Base-by-base conservation (phyloP, 176 grass and related monocot species). In the Saccharum spontaneum region DNA sequence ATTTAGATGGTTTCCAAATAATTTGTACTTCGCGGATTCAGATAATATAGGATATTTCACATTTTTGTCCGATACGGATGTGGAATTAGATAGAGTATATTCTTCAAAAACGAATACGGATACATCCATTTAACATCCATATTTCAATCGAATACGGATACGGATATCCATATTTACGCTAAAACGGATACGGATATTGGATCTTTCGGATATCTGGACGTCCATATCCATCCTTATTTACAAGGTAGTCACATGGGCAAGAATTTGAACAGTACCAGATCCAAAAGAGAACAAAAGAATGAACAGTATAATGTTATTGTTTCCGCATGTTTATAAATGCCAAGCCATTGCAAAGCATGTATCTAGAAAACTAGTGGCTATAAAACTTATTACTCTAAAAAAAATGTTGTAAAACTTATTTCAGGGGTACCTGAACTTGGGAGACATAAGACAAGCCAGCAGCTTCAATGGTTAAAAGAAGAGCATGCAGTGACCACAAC, bases 381-480 rank as follows among this genome's bases (percentile, higher is more conserved):
- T 71, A 65, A 26, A 85, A 49, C 30, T 70, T 81, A 86, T 3
- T 65, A 61, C 30, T 22, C 8, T 73, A 38, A 45, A 20, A 62
- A 71, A 54, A 71, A 71, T 44, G 60, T 24, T 83, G 63, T 67
- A 92, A 73, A 80, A 90, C 87, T 90, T 91, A 10, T 18, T 65
- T n/a, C 3, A 46, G 78, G 43, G 15, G 23, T 83, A 98, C 95
- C 90, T 98, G 93, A 88, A 98, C 93, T 89, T 98, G 96, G 71
- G 93, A 87, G 67, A 98, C 86, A 2, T 94, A 98, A 71, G 96
- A 95, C 76, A 98, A 98, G 45, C 96, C 96, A 79, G 96, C 96
- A 76, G 93, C 96, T 92, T 98, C 96, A 83, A 98, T 95, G 33
- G 93, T 95, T 48, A 98, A 93, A 77, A 98, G 96, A 87, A 98